These are phyloP conservation scores for Staphylotrichum longicolle DNA, from an alignment of 495 filamentous ascomycete genomes.

Conservation along the genomic window DNA sequence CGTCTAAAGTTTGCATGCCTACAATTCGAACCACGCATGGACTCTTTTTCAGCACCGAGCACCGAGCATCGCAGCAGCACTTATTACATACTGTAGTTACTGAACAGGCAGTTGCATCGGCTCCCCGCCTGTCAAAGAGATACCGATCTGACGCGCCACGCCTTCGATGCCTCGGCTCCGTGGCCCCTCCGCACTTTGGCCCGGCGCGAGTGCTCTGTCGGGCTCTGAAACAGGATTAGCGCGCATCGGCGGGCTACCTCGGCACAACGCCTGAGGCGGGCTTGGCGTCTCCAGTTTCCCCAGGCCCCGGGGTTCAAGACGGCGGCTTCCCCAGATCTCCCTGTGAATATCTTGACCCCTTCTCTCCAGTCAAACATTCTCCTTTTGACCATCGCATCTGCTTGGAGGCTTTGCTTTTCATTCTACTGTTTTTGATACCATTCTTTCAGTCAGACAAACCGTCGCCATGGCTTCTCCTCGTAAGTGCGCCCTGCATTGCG, in stretches of 20 bases:
- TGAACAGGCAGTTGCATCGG: background rate
- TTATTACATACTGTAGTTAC: no score
- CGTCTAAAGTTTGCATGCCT: no score
- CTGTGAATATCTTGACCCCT: conserved; percentile 8
- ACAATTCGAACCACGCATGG: no score
- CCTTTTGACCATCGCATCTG: conserved; percentile 6
- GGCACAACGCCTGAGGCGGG: conserved; percentile 17
- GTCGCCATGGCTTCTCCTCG: conserved; percentile 77
- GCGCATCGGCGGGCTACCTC: conserved; percentile 19
- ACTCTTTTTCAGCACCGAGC: no score
- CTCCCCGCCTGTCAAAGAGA: background rate
- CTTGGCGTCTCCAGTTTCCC: conserved; percentile 14
- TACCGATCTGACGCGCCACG: background rate
- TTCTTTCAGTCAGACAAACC: conserved; percentile 20
- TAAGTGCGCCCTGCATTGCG: conserved; percentile 44
- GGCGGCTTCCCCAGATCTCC: conserved; percentile 13
- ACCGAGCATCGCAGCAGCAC: no score
- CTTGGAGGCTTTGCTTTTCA: conserved; percentile 4
- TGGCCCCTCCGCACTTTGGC: conserved; percentile 10
- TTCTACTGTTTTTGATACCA: conserved; percentile 25
- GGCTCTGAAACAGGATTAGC: conserved; percentile 15
- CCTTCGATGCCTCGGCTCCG: conserved; percentile 16
- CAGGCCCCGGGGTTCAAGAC: conserved; percentile 14
- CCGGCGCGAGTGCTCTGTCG: background rate
- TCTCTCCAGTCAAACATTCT: background rate